Base-by-base conservation (phyloP, 2,329 filamentous ascomycete genomes). In the Ophiostoma tasmaniense region DNA sequence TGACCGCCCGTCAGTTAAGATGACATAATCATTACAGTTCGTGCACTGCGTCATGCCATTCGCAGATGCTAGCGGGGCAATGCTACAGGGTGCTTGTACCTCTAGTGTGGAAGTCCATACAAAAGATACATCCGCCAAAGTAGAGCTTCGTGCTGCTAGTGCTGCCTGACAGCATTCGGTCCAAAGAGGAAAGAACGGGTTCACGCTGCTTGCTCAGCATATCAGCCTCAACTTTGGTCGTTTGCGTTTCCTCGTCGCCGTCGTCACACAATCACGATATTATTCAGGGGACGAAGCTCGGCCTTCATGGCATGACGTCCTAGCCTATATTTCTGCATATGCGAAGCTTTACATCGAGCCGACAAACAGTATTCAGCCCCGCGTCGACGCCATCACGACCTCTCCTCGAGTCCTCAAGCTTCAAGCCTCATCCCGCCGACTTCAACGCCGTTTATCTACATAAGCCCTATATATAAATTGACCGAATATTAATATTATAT, bases 41-140 rank as follows among this genome's bases (percentile, higher is more conserved):
- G 20, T 20, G 42, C 42, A 25, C 50, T 55, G 50, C 50, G 50
- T 55, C 30, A 67, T 50, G 61, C 42, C 25, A 69, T 67, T 66
- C 67, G 66, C 55, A 37, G 22, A 35, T 33, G 14, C 25, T 61
- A 30, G 55, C 55, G 55, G 55, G 55, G 55, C 55, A 61, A 5
- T 17, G 25, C 25, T 30, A 2, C 17, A 17, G 5, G 25, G 25
- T 25, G 6, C 30, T n/a, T 33, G 59, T 62, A 62, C 28, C 25
- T 33, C 3, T 7, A 1, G 10, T 10, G 5, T 14, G 7, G 6
- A 10, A 62, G 28, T 17, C 14, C 30, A 35, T n/a, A 35, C 59
- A 62, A 62, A 62, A 33, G 59, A n/a, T 62, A 62, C 59, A 64
- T 8, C 10, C 1, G 7, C 1, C 30, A 22, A 37, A n/a, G 13